Base-by-base conservation (phyloP, 345 rosid genomes). In the Salix exigua region DNA sequence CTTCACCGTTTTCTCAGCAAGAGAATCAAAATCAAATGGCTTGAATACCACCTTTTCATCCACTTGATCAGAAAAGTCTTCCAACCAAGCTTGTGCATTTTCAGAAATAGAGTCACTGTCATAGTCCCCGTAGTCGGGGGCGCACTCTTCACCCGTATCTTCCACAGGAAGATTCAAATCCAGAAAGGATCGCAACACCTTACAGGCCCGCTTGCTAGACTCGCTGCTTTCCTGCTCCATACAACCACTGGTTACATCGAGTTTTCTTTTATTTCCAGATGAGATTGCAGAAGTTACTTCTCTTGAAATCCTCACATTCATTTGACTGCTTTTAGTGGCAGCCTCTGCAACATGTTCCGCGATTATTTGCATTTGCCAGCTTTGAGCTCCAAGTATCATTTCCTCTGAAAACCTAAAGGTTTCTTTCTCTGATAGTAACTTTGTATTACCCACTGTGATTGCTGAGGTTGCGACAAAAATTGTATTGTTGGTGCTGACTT, bases 121-220 rank as follows among this genome's bases (percentile, higher is more conserved):
- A 16, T 38, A 38, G 25, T 71, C 77, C 14, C 26, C 61, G 7
- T 50, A 65, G 18, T 53, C 42, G 2, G n/a, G n/a, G n/a, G 16
- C 17, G 7, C 80, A 75, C 74, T 79, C 86, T 70, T 79, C 86
- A 65, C 83, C 89, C 18, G 77, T 79, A 68, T 85, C 90, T 66
- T 85, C 88, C 66, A 88, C 81, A 5, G 92, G 90, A 71, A 93
- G 87, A 80, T 93, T 93, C 70, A 93, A 82, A 74, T 93, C 96
- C 19, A 91, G 83, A 78, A 42, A 73, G 50, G 88, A 82, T 78
- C 87, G 84, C 25, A 68, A 77, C 42, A 71, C 70, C 73, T 86
- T 86, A 64, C 66, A 62, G 7, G 78, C 84, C 74, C 77, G 83
- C 48, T 77, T 72, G 60, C 68, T 75, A 71, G 71, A 70, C 73